Base-by-base conservation (phyloP, 2,329 filamentous ascomycete species). In the Hypoxylon sp. region DNA sequence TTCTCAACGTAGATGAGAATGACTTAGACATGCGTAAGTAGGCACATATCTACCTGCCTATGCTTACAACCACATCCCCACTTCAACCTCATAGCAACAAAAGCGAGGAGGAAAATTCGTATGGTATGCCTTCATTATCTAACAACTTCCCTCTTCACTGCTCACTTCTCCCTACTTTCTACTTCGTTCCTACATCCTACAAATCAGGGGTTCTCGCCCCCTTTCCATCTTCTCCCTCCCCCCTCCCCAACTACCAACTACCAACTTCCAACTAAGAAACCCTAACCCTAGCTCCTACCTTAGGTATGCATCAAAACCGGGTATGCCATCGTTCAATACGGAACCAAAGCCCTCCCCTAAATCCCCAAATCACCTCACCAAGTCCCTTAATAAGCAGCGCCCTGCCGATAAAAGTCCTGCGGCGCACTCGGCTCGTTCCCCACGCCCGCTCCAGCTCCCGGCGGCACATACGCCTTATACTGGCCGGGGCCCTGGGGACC, bases 391-490 rank as follows among this genome's bases (percentile, higher is more conserved):
- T 76, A 75, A 32, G 73, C 73, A 29, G 79, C 75, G 62, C 75
- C 78, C 71, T 85, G 83, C 53, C 86, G 80, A 74, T 89, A 89
- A 73, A 87, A 89, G 75, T 88, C 87, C 54, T 82, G 82, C 3
- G 86, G 85, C 3, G 83, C 85, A 65, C 83, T 86, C 1, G 83
- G 83, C 8, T 80, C 83, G 35, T 80, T 51, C 17, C 75, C 39
- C 8, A 21, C 39, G 6, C 17, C 39, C 3, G 7, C 7, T 21
- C 39, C 56, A 66, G 7, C 7, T 21, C 39, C 56, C 65, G 82
- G 85, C 2, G 87, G 87, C 2, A 85, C 83, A 65, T 91, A 91
- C 0, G 89, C 85, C 76, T 87, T 89, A 72, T 90, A 91, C 75
- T 88, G 81, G 17, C 73, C 72, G 74, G 88, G 86, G 44, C 80